These are phyloP conservation scores for Suhomyces wounanorum DNA, from an alignment of 1,139 yeast species.

Conservation along the genomic window DNA sequence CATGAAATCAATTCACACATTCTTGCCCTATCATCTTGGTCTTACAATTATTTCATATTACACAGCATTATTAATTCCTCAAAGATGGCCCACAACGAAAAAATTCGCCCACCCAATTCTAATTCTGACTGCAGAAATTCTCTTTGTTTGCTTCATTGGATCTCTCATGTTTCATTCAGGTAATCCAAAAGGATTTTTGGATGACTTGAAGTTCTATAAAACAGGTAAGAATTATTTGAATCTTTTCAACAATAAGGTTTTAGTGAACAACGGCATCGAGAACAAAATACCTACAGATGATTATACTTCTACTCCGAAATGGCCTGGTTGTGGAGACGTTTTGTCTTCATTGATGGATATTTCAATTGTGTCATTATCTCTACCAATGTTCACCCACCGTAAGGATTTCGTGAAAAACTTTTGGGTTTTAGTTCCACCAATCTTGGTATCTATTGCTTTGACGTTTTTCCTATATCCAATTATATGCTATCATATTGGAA, in stretches of 20 bases:
- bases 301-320: slow-evolving; percentile 41
- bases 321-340: slow-evolving; percentile 86
- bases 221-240: slow-evolving; percentile 69
- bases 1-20: slow-evolving; percentile 47
- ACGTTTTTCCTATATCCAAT: slow-evolving; percentile 73
- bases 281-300: slow-evolving; percentile 18
- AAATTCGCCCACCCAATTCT: slow-evolving; percentile 70
- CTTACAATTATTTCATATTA: slow-evolving; percentile 60
- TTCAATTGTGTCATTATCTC: slow-evolving; percentile 70
- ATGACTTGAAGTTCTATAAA: slow-evolving; percentile 56
- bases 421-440: slow-evolving; percentile 59
- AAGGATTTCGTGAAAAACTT: slow-evolving; percentile 62
- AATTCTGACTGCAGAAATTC: slow-evolving; percentile 60
- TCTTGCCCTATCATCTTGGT: slow-evolving; percentile 64
- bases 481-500: slow-evolving; percentile 63
- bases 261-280: slow-evolving; percentile 33
- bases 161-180: slow-evolving; percentile 53
- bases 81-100: slow-evolving; percentile 48
- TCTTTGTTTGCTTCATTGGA: slow-evolving; percentile 63
- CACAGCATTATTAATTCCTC: slow-evolving; percentile 51
- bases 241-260: slow-evolving; percentile 47
- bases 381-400: slow-evolving; percentile 78
- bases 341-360: slow-evolving; percentile 71
- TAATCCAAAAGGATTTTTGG: slow-evolving; percentile 46
- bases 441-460: slow-evolving; percentile 55